Conservation (phyloP, 108 stramenopile genomes). For the Ochromonas danica region DNA sequence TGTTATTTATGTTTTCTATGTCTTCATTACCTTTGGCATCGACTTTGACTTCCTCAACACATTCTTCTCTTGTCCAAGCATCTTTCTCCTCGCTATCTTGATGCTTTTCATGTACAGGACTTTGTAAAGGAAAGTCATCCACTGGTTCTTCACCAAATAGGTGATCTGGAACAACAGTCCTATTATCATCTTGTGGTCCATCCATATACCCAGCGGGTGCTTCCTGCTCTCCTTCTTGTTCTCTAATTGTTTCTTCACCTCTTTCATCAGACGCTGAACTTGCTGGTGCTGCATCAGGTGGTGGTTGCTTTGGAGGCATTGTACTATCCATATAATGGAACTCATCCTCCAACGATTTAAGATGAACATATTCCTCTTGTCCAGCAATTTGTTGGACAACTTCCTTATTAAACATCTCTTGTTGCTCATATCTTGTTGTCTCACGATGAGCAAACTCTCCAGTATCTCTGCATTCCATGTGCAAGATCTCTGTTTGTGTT, state of each 20-base stretch:
- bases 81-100: too few species aligned
- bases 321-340: slow-evolving; percentile 55
- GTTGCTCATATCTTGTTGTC: slow-evolving; percentile 55
- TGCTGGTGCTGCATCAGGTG: background rate
- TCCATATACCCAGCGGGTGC: background rate
- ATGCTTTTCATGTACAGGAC: too few species aligned
- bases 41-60: too few species aligned
- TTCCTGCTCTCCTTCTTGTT: background rate
- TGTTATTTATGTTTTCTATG: too few species aligned
- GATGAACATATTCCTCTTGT: slow-evolving; percentile 53
- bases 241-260: background rate
- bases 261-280: background rate
- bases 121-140: too few species aligned
- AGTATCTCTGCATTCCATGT: slow-evolving; percentile 56
- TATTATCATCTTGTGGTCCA: too few species aligned
- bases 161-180: too few species aligned
- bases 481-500: slow-evolving; percentile 53
- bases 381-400: slow-evolving; percentile 48
- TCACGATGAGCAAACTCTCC: slow-evolving; percentile 61
- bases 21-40: too few species aligned
- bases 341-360: slow-evolving; percentile 56
- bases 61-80: too few species aligned
- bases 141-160: too few species aligned
- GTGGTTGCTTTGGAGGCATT: slow-evolving; percentile 34
- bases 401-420: slow-evolving; percentile 56